phyloP scores from a whole-genome alignment of 1,284 basidiomycete genomes.

The Cryptococcus maquisensis region DNA sequence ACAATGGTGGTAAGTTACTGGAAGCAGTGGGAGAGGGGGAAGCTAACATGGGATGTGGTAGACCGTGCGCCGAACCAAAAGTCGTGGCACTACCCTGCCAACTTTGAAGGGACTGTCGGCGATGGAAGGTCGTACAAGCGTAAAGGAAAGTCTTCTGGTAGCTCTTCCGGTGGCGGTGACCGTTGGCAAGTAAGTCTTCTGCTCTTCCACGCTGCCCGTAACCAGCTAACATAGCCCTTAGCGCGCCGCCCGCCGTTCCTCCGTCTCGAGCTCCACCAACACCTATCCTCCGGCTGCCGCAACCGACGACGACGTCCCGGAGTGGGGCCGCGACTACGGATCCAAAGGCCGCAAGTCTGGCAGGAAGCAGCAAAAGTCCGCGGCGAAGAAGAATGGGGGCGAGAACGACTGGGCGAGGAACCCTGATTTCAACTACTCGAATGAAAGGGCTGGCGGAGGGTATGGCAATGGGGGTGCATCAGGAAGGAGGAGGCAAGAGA shows the following conservation, averaged over 20 bases:
- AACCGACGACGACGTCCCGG: slow-evolving; percentile 47
- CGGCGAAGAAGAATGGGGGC: slow-evolving; percentile 6
- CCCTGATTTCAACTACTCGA: slow-evolving; percentile 6
- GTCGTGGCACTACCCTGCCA: slow-evolving; percentile 50
- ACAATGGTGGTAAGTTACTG: slow-evolving; percentile 44
- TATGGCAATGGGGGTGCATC: slow-evolving; percentile 1
- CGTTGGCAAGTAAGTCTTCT: slow-evolving; percentile 12
- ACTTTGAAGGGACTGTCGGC: slow-evolving; percentile 47
- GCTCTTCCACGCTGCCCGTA: neutral
- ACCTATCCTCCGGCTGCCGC: slow-evolving; percentile 34
- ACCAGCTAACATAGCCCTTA: neutral
- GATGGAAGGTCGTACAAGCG: slow-evolving; percentile 27
- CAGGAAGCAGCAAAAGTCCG: slow-evolving; percentile 13
- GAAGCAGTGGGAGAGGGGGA: slow-evolving; percentile 1
- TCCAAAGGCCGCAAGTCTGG: slow-evolving; percentile 26
- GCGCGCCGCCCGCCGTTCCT: slow-evolving; percentile 26
- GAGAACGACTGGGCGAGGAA: slow-evolving; percentile 15
- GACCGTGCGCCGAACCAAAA: slow-evolving; percentile 47
- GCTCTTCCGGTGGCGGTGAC: slow-evolving; percentile 22
- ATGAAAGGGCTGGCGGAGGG: slow-evolving; percentile 4
- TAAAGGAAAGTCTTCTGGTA: slow-evolving; percentile 5
- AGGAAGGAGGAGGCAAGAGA: neutral
- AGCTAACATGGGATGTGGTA: slow-evolving; percentile 6
- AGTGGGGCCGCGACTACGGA: slow-evolving; percentile 50
- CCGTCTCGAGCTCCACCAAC: slow-evolving; percentile 11